These are phyloP conservation scores for Mucor velutinosus DNA, from an alignment of 371 early-diverging fungal species.

Conservation along the genomic window DNA sequence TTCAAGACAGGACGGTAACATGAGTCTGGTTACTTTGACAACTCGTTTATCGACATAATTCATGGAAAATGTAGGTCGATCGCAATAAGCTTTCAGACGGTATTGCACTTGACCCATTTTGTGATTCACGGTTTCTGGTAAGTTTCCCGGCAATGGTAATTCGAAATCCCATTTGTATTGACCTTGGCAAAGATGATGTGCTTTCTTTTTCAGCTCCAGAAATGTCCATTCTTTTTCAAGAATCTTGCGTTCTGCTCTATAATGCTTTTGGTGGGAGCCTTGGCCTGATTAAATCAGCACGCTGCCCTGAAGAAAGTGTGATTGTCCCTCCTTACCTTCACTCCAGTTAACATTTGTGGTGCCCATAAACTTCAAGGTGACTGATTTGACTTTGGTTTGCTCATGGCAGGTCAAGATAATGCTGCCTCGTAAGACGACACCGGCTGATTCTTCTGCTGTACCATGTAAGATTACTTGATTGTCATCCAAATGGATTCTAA, in stretches of 20 bases:
- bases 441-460: conserved; percentile 33
- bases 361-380: conserved; percentile 30
- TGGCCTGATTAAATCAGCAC: neutral
- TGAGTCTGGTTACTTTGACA: conserved; percentile 19
- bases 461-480: conserved; percentile 33
- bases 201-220: conserved; percentile 20
- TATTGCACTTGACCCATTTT: conserved; percentile 31
- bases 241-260: conserved; percentile 14
- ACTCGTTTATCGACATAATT: conserved; percentile 29
- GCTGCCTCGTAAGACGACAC: conserved; percentile 30
- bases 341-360: conserved; percentile 29
- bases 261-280: conserved; percentile 15
- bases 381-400: conserved; percentile 30
- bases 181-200: conserved; percentile 19
- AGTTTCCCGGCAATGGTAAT: conserved; percentile 38
- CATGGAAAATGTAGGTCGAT: conserved; percentile 35
- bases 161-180: conserved; percentile 42
- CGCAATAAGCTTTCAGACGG: conserved; percentile 36
- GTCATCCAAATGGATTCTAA: conserved; percentile 33
- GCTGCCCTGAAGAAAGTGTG: neutral
- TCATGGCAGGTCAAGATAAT: conserved; percentile 28
- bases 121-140: conserved; percentile 42
- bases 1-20: conserved; percentile 16
- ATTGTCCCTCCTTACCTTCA: conserved; percentile 24
- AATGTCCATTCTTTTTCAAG: conserved; percentile 30